Base-by-base conservation (phyloP, 495 filamentous ascomycete genomes). In the Astrothelium subdiscretum region DNA sequence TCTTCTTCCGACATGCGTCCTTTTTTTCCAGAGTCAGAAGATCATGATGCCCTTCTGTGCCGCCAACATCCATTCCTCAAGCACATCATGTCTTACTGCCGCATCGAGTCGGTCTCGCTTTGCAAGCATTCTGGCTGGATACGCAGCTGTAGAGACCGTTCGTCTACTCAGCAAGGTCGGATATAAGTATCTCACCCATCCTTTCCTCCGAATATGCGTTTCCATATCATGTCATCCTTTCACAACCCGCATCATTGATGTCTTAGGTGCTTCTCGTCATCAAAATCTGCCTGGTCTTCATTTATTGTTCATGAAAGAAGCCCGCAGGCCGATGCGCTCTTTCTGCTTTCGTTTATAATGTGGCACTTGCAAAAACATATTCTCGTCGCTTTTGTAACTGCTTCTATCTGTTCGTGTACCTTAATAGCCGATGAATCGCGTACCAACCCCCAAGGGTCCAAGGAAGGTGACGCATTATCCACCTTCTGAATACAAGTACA, bases 391-490 rank as follows among this genome's bases (percentile, higher is more conserved):
- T 15, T 38, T 38, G 35, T 38, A 38, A 15, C 35, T 38, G 35
- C 35, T 38, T 38, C 0, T 1, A 38, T 38, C 35, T 38, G 35
- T 38, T 38, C 35, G 8, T 38, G 35, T 38, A 38, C 0, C 8
- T 38, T 38, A 15, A 38, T 38, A 0, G 35, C 15, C 35, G 35
- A 38, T 38, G 8, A 38, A 38, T 38, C 35, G 35, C 15, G 35
- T 38, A 38, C 35, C 35, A 38, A 38, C 15, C 35, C 35, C n/a
- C 79, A 88, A 90, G 64, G 90, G 92, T 10, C 83, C 87, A 24
- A 81, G 86, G 61, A 91, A 90, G 73, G 95, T 96, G 68, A 87
- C 84, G 8, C 35, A 38, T 8, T 38, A 8, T 38, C 35, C 8
- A 15, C 35, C 15, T 38, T 15, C 35, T 15, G 35, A 38, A 38